Evolutionary conservation across 768 basidiomycete genomes (phyloP).

Genomic region (Lepiota venenata): DNA sequence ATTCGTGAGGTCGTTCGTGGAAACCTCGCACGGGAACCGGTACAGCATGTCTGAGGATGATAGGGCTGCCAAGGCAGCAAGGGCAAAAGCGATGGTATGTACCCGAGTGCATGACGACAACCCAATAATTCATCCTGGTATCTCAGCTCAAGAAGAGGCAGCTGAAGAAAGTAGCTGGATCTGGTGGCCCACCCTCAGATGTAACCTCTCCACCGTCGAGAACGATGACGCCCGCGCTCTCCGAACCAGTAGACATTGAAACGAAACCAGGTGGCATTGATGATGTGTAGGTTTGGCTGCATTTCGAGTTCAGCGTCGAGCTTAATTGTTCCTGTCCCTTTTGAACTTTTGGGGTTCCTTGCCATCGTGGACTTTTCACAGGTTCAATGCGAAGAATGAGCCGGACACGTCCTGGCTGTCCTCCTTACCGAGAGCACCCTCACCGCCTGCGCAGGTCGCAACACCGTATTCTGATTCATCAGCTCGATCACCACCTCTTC

Average conservation of each 20-base stretch:
- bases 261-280: slow-evolving; percentile 43
- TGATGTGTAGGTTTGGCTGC: slow-evolving; percentile 57
- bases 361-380: not conserved
- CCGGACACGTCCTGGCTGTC: slow-evolving; percentile 58
- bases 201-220: slow-evolving; percentile 36
- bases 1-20: too few relatives aligned
- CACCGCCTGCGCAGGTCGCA: slow-evolving; percentile 29
- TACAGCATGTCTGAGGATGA: slow-evolving; percentile 65
- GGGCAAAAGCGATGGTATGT: slow-evolving; percentile 78
- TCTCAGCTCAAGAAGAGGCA: slow-evolving; percentile 77
- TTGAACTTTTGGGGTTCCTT: not conserved
- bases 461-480: slow-evolving; percentile 7
- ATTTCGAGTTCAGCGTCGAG: not conserved
- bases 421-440: slow-evolving; percentile 45
- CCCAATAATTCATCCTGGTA: not conserved
- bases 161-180: slow-evolving; percentile 60
- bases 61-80: slow-evolving; percentile 76
- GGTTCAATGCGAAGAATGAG: slow-evolving; percentile 29
- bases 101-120: not conserved
- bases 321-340: not conserved
- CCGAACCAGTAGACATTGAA: slow-evolving; percentile 28
- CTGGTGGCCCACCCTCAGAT: slow-evolving; percentile 25
- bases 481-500: slow-evolving; percentile 14
- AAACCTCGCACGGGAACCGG: not conserved
- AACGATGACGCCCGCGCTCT: slow-evolving; percentile 50